A percentile compares a stretch with the other conserved stretches of the same genome.
Evolutionary conservation across 2,329 filamentous ascomycete species (phyloP).

Genomic region (Diplocarpon rosae): DNA sequence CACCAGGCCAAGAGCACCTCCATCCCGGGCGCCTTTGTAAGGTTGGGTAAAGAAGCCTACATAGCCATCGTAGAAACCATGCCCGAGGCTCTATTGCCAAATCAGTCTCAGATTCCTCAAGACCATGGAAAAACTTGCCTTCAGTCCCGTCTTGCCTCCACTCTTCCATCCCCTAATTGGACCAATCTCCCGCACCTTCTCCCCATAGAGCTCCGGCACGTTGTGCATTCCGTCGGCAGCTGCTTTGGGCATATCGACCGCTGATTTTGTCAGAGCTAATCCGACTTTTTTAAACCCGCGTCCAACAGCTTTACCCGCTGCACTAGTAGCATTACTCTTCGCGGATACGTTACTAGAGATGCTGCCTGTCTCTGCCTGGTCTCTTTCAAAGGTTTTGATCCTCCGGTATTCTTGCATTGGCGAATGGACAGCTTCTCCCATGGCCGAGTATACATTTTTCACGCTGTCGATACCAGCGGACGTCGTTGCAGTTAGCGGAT

Average conservation of each 20-base stretch:
- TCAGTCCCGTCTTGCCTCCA: conserved; percentile 46
- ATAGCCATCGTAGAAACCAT: conserved; percentile 52
- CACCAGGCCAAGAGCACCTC: conserved; percentile 54
- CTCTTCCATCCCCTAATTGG: conserved; percentile 38
- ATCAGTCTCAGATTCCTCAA: conserved; percentile 18
- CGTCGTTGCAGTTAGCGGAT: conserved; percentile 24
- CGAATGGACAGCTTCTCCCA: background rate
- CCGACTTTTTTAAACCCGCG: background rate
- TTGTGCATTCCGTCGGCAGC: conserved; percentile 45
- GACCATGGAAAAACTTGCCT: background rate
- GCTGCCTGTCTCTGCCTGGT: background rate
- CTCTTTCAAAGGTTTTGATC: background rate
- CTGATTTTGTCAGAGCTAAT: background rate
- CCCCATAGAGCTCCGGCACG: conserved; percentile 54
- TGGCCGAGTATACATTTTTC: conserved; percentile 1
- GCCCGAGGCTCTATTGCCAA: conserved; percentile 40
- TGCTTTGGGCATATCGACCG: conserved; percentile 37
- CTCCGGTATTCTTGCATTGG: conserved; percentile 7
- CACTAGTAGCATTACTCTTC: background rate
- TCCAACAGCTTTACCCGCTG: background rate
- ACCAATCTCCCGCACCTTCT: conserved; percentile 42
- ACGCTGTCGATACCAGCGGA: conserved; percentile 5
- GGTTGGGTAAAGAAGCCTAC: conserved; percentile 52
- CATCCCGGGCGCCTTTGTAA: conserved; percentile 47
- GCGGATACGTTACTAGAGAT: background rate